Base-by-base conservation (phyloP, 257 asterid species). In the Verbena officinalis region DNA sequence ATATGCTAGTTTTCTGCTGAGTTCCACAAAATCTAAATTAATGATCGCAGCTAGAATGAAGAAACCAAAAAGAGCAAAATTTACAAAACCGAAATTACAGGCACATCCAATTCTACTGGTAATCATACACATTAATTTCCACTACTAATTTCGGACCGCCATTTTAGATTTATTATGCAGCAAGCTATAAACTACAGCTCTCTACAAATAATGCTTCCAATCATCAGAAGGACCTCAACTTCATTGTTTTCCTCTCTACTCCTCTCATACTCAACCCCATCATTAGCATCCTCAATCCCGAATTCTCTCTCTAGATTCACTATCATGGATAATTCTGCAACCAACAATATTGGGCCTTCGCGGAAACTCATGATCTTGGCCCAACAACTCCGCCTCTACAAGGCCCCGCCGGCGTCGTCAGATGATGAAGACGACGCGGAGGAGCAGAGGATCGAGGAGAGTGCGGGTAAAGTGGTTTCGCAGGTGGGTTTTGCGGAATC, bases 401-500 rank as follows among this genome's bases (percentile, higher is more conserved):
- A 69, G 38, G 84, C 97, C 15, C 81, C 96, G 24, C 74, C 77
- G 20, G 62, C 74, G 9, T 39, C 80, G 17, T 27, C 33, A 5
- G 33, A 27, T 2, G 80, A 70, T 14, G 81, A 73, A 3, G 83
- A 81, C 5, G 83, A 83, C 12, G 69, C 53, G 36, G 81, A 78
- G 83, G 97, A 82, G 80, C 68, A 69, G 75, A 75, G 77, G 78
- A 76, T 74, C 38, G 89, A 88, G 76, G 95, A 85, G 43, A 71
- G 68, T 33, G 87, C 79, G 2, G 95, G 90, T 66, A 88, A 90
- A 77, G 95, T 88, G 59, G 90, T 88, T 45, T 81, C 95, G 46
- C 88, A 87, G 64, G 71, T 89, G 76, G 98, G 98, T 24, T 85
- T 92, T 74, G 81, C 71, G 11, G 97, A 92, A 77, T 87, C 98